phyloP scores from a whole-genome alignment of 2,329 filamentous ascomycete genomes.

The Parasarocladium wereldwijsianum region DNA sequence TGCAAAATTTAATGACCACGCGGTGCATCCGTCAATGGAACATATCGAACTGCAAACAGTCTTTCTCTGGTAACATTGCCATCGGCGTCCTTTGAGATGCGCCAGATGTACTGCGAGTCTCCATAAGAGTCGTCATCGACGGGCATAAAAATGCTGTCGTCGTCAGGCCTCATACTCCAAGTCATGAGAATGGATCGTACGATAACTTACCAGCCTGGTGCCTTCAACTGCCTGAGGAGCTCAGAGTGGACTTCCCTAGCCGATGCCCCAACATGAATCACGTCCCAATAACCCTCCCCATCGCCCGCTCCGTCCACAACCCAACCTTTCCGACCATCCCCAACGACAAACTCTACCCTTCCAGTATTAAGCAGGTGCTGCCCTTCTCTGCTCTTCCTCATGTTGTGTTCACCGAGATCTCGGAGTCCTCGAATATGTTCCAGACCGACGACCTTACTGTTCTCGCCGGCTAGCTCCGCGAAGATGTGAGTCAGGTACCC shows the following conservation, averaged over 20 bases:
- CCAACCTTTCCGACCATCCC: conserved; percentile 59
- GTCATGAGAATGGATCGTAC: conserved; percentile 5
- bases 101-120: conserved; percentile 52
- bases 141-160: conserved; percentile 56
- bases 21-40: conserved; percentile 61
- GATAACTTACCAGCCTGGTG: conserved; percentile 48
- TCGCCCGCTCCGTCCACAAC: conserved; percentile 24
- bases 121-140: conserved; percentile 40
- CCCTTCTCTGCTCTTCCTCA: conserved; percentile 47
- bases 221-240: conserved; percentile 62
- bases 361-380: conserved; percentile 44
- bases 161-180: conserved; percentile 5
- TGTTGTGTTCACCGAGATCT: conserved; percentile 49
- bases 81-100: conserved; percentile 54
- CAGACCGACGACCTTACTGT: conserved; percentile 48
- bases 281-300: conserved; percentile 58
- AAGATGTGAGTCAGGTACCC: conserved; percentile 83
- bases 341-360: conserved; percentile 56
- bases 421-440: conserved; percentile 57
- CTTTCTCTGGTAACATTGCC: conserved; percentile 46
- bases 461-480: conserved; percentile 54
- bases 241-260: conserved; percentile 58
- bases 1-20: no score
- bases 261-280: conserved; percentile 88
- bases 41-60: conserved; percentile 60